Base-by-base conservation (phyloP, 2,329 filamentous ascomycete genomes). In the Calonectria pteridis region DNA sequence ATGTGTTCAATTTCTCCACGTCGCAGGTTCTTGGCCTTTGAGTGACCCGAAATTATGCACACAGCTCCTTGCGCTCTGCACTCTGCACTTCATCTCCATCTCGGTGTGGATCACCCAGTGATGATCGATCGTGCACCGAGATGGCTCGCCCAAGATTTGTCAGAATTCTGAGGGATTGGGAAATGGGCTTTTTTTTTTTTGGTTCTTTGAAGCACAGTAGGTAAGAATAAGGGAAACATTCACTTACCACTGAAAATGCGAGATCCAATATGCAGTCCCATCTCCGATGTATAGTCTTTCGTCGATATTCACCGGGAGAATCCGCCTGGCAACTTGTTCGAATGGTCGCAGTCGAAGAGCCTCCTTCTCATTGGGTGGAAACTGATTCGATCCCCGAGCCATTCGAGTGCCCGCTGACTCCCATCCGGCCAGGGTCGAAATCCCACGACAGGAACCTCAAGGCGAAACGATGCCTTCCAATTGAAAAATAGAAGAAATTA, bases 31-130 rank as follows among this genome's bases (percentile, higher is more conserved):
- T 71, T 71, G 65, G 51, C 33, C 14, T 51, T 75, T 50, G 50
- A 70, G 58, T 40, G 74, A 67, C 64, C 63, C 65, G 46, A 55
- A n/a, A 67, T 46, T 46, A 71, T 59, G 62, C 51, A 70, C 35
- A 28, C 70, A 67, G 69, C 65, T 68, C 40, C 67, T 69, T 67
- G 43, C 46, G 43, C 29, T 28, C 53, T 51, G 69, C 33, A 40
- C 33, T 37, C 31, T 59, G 55, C 55, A 46, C 31, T 43, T 35
- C 59, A 73, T 66, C 66, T 66, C 66, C 66, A 66, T 59, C 46
- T 65, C 58, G 71, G 58, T 51, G 50, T 69, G 66, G 67, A 73
- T 59, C 71, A 37, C 49, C 33, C 31, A 55, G 50, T 20, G n/a
- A 65, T 63, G 20, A 50, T 28, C 50, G 13, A 66, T 40, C 26